Percentiles rank a stretch among this genome's conserved stretches.
Evolutionary conservation across 331 rosid genomes (phyloP).

Genomic region (Acacia concinna): DNA sequence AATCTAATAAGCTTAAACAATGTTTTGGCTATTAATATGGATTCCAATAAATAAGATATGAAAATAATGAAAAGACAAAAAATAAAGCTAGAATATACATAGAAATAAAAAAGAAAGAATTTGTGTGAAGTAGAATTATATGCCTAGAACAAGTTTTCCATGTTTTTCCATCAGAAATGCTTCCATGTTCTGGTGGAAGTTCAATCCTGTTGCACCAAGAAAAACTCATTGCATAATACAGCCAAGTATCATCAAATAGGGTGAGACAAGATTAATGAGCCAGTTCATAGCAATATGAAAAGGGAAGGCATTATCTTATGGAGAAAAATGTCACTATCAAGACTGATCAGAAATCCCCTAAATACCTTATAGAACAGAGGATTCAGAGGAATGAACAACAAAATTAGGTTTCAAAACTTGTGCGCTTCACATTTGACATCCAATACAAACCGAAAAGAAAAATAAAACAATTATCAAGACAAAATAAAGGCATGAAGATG

Average conservation of each 20-base stretch:
- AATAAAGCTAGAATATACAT: not conserved
- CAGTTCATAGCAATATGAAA: not conserved
- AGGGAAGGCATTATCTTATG: not conserved
- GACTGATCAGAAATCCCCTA: not conserved
- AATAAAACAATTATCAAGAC: not conserved
- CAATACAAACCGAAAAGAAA: not conserved
- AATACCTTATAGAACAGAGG: not conserved
- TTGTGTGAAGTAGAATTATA: not conserved
- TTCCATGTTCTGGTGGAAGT: not conserved
- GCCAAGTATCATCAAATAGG: not conserved
- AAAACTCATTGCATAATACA: not conserved
- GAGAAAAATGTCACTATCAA: not conserved
- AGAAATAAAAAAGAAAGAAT: not conserved
- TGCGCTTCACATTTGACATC: not conserved
- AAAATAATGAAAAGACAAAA: not conserved
- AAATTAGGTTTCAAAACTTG: not conserved
- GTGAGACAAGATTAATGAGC: not conserved
- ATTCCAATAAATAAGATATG: not conserved
- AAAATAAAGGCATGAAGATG: not conserved
- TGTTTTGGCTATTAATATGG: not conserved
- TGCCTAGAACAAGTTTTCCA: not conserved
- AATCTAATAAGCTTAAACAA: not conserved
- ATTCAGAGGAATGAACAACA: not conserved
- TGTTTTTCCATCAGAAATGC: not conserved
- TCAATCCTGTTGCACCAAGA: not conserved